Evolutionary conservation across 2,329 filamentous ascomycete genomes (phyloP).

Genomic region (Paramyrothecium roridum): DNA sequence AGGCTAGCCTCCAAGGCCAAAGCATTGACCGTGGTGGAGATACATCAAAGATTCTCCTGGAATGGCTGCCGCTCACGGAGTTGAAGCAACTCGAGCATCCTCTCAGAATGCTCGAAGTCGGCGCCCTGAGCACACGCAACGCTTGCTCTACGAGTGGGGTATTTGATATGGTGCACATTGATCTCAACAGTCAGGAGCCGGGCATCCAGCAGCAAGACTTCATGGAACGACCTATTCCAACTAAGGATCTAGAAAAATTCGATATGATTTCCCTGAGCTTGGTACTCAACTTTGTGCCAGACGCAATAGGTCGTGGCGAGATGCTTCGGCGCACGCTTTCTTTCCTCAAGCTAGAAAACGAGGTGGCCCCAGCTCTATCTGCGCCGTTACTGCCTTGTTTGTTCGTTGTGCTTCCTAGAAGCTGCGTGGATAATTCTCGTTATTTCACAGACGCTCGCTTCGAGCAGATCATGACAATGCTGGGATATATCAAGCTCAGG

Average conservation of each 20-base stretch:
- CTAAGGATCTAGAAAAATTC: conserved; percentile 61
- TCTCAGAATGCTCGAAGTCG: conserved; percentile 79
- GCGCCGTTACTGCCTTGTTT: conserved; percentile 59
- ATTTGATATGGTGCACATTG: conserved; percentile 79
- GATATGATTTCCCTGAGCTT: conserved; percentile 90
- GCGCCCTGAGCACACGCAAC: conserved; percentile 80
- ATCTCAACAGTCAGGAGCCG: conserved; percentile 80
- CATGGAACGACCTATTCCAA: conserved; percentile 79
- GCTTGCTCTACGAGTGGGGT: conserved; percentile 70
- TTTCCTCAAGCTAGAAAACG: conserved; percentile 53
- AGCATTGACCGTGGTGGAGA: conserved; percentile 64
- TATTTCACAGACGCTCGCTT: conserved; percentile 76
- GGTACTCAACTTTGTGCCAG: conserved; percentile 91
- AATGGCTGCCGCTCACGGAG: conserved; percentile 49
- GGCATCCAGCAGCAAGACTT: conserved; percentile 89
- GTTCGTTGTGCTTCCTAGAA: conserved; percentile 85
- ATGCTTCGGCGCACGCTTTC: conserved; percentile 77
- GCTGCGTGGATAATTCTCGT: conserved; percentile 85
- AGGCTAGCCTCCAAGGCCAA: conserved; percentile 67
- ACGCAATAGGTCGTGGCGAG: conserved; percentile 68
- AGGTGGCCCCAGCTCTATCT: conserved; percentile 11
- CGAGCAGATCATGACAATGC: conserved; percentile 66
- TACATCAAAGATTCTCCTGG: conserved; percentile 60
- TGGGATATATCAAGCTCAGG: conserved; percentile 68
- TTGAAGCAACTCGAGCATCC: conserved; percentile 19